These are phyloP conservation scores for Puccinia hordei DNA, from an alignment of 1,284 basidiomycete species.

Conservation along the genomic window DNA sequence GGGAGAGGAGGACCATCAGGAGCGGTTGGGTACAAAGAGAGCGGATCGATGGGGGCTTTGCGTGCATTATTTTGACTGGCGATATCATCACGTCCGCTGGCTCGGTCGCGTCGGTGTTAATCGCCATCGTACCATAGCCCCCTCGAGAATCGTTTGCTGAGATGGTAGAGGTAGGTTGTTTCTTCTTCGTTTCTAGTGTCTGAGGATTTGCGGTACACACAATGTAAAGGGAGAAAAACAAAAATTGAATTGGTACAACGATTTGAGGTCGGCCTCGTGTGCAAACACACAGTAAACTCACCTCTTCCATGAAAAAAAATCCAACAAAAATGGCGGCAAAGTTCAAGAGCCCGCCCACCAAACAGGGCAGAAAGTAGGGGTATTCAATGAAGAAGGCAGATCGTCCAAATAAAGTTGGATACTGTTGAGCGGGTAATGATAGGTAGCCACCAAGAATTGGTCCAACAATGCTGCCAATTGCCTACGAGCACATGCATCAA, in stretches of 20 bases:
- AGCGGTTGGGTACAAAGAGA: conserved; percentile 42
- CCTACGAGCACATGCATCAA: conserved; percentile 1
- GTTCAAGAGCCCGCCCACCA: conserved; percentile 39
- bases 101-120: neutral
- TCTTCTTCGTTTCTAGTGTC: conserved; percentile 40
- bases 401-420: conserved; percentile 33
- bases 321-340: conserved; percentile 26
- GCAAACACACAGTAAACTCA: neutral
- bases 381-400: conserved; percentile 41
- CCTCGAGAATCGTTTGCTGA: neutral
- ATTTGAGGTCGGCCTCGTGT: neutral
- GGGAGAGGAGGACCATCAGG: conserved; percentile 31
- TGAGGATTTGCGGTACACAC: neutral
- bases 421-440: conserved; percentile 41
- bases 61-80: neutral
- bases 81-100: neutral
- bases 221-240: conserved; percentile 7
- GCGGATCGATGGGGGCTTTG: conserved; percentile 30
- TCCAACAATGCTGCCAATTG: conserved; percentile 40
- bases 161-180: neutral
- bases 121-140: conserved; percentile 22
- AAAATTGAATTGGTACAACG: neutral
- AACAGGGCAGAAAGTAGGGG: conserved; percentile 48
- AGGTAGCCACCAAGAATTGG: conserved; percentile 41
- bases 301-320: conserved; percentile 49